Conservation (phyloP, 345 rosid genomes). For the Moricandia moricandioides region DNA sequence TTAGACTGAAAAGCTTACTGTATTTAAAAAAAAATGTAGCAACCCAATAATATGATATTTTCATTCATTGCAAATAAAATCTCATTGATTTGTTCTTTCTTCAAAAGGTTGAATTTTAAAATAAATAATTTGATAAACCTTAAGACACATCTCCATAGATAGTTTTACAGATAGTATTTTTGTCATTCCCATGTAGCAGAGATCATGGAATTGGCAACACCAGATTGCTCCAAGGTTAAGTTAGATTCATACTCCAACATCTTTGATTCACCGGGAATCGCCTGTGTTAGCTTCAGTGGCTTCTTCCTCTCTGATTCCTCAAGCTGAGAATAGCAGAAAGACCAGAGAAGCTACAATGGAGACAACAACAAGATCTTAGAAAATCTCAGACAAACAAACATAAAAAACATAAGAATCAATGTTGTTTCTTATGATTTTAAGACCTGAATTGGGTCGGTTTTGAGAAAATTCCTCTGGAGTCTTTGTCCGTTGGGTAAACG, state of each 20-base stretch:
- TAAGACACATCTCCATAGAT: slow-evolving; percentile 8
- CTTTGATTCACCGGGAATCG: slow-evolving; percentile 84
- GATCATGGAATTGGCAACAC: slow-evolving; percentile 83
- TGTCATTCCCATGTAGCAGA: slow-evolving; percentile 40
- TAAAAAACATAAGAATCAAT: neutral
- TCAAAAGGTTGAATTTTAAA: neutral
- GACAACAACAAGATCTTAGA: slow-evolving; percentile 13
- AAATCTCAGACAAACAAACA: slow-evolving; percentile 1
- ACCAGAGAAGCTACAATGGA: slow-evolving; percentile 76
- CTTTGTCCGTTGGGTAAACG: slow-evolving; percentile 95
- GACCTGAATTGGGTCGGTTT: slow-evolving; percentile 75
- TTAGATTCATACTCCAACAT: slow-evolving; percentile 63
- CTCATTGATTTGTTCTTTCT: neutral
- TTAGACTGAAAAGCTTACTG: neutral
- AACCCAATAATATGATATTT: neutral
- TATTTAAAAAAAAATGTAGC: neutral
- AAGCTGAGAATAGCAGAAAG: slow-evolving; percentile 74
- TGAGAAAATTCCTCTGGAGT: slow-evolving; percentile 77
- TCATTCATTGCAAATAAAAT: slow-evolving; percentile 1
- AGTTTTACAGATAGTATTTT: slow-evolving; percentile 10
- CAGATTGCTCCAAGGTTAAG: slow-evolving; percentile 75
- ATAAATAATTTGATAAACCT: slow-evolving; percentile 20
- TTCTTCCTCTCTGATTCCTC: slow-evolving; percentile 51
- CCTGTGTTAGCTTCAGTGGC: slow-evolving; percentile 72
- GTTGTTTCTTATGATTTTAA: slow-evolving; percentile 5